Evolutionary conservation across 352 stramenopile species (phyloP), one percentile per base, ranked within the genome.

Genomic region (Hyphochytrium catenoides): DNA sequence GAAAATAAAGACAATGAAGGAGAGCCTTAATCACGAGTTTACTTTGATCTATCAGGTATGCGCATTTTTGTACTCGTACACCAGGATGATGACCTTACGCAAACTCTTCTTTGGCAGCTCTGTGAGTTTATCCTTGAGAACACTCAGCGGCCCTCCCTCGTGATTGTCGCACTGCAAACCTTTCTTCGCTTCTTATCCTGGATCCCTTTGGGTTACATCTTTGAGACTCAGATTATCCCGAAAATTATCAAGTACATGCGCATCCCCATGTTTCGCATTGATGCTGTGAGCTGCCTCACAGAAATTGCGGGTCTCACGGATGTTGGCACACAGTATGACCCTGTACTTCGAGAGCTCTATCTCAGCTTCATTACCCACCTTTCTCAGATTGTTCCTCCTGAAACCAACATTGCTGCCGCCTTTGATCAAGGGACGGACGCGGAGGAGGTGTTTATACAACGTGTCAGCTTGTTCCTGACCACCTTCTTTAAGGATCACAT

Each of bases 161-260:
- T 97, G 12, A 74, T 74, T 43, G 87, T 93, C 31, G 97, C 91
- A 20, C 59, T 98, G 12, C 68, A 95, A 50, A 97, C 90, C 24
- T 66, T 98, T 34, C 72, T 96, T 51, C 63, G 85, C 15, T 98
- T 97, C 50, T 51, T 97, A 7, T 95, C 81, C 36, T 98, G 90
- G 89, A 97, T 98, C 46, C 88, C 88, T 1, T 56, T 97, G 1
- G 87, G 82, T 4, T 98, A 95, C 43, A 94, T 98, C 47, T 97
- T 98, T 48, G 81, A 96, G 57, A 95, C 84, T 28, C 69, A 88
- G 28, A 59, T 96, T 23, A 85, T 95, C 42, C 60, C 93, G 54
- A 68, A 96, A 12, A 60, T 95, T 29, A 89, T 85, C 45, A 95
- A 93, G 59, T 98, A 96, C 50, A 77, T 98, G 39, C 62, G 74